Base-by-base conservation (phyloP, 768 basidiomycete species). In the Collybia nuda region DNA sequence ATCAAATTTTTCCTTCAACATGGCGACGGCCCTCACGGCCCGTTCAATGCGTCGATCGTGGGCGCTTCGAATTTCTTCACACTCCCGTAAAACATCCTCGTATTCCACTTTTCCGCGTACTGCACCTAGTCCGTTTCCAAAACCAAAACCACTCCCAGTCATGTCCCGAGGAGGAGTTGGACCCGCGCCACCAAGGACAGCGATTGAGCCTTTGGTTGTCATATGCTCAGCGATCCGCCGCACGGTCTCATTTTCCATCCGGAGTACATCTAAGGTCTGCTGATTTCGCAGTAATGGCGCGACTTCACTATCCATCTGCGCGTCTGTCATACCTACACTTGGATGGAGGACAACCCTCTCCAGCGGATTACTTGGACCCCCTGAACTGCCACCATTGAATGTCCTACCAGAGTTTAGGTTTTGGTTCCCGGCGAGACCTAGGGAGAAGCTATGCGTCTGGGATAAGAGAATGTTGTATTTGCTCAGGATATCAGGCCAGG, bases 401-500 rank as follows among this genome's bases (percentile, higher is more conserved):
- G 26, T 40, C 18, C 14, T 21, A 26, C 39, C 45, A 15, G 15
- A 44, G 47, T 22, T 54, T n/a, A 5, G 36, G 36, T 6, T 37
- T 28, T 1, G 64, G 83, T 79, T 53, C 3, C 52, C 51, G 18
- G 54, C 26, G 18, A 59, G 47, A 11, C 60, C 56, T 45, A 76
- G 81, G 39, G 85, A 86, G 58, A 93, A 84, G 56, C 77, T 86
- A 62, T 89, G 88, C 0, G 88, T 89, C 60, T 93, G 91, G 0
- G 88, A 89, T 48, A 93, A 78, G 22, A 93, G 77, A 55, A 90
- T 78, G 57, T 85, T 91, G 79, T 92, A 93, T 72, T 91, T 92
- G 12, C 86, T 84, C 47, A 93, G 76, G 48, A 93, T 81, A 60
- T 93, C 90, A 2, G 90, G 91, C 91, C 91, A 93, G 6, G 87